Conservation (phyloP, 2,329 filamentous ascomycete genomes). For the Helicocarpus griseus region DNA sequence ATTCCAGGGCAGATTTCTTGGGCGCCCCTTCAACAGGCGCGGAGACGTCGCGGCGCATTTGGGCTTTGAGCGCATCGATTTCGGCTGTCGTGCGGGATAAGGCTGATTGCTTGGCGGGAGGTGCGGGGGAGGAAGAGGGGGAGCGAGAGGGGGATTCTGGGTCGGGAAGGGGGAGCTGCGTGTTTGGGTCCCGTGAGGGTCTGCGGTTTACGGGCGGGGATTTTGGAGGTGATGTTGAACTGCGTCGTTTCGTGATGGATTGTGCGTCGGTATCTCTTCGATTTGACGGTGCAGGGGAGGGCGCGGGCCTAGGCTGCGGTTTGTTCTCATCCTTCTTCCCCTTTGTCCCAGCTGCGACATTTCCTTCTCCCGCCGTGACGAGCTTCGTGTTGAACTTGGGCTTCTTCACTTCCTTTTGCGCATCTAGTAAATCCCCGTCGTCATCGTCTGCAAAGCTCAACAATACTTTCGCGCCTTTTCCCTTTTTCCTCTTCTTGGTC, state of each 20-base stretch:
- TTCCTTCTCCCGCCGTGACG: conserved; percentile 24
- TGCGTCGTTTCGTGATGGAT: conserved; percentile 21
- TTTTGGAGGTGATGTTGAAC: conserved; percentile 23
- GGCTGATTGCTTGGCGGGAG: conserved; percentile 23
- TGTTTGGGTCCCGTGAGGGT: conserved; percentile 30
- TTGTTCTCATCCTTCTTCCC: conserved; percentile 6
- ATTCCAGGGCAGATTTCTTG: conserved; percentile 39
- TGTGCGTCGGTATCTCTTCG: conserved; percentile 9
- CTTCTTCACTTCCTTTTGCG: conserved; percentile 30
- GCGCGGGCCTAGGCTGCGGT: neutral
- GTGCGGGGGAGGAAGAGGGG: conserved; percentile 19
- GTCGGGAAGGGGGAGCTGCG: conserved; percentile 36
- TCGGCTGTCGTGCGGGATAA: conserved; percentile 36
- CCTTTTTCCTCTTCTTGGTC: conserved; percentile 33
- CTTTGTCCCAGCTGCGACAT: conserved; percentile 11
- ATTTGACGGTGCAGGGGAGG: neutral
- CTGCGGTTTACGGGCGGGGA: conserved; percentile 20
- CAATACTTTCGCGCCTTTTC: conserved; percentile 32
- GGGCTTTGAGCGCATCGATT: conserved; percentile 37
- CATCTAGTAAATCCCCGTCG: conserved; percentile 26
- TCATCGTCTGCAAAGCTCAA: conserved; percentile 40
- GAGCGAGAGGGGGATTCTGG: conserved; percentile 33
- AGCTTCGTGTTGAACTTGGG: conserved; percentile 41
- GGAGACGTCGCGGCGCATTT: conserved; percentile 34
- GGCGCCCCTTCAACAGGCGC: conserved; percentile 22